These are phyloP conservation scores for Protomyces macrosporus DNA, from an alignment of 1,139 yeast genomes.

Conservation along the genomic window DNA sequence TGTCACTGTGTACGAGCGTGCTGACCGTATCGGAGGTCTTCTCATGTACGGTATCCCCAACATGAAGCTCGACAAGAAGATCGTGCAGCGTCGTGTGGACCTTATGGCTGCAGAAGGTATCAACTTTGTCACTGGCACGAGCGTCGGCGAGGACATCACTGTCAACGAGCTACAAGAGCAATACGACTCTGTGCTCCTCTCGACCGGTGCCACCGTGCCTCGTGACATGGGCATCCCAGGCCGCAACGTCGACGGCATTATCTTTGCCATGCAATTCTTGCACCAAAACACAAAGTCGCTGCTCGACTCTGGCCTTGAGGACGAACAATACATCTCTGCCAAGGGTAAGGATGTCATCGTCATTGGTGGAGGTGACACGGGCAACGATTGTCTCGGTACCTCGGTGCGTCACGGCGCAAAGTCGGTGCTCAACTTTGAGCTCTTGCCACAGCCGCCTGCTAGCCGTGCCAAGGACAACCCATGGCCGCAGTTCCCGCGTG, in stretches of 20 bases:
- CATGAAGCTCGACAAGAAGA: constrained; percentile 91
- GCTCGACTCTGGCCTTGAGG: constrained; percentile 73
- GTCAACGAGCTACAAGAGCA: constrained; percentile 58
- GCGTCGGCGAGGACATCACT: constrained; percentile 68
- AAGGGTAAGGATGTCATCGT: constrained; percentile 89
- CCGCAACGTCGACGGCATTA: constrained; percentile 81
- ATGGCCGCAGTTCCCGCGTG: constrained; percentile 99
- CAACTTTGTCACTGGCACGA: constrained; percentile 65
- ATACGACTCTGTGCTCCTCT: constrained; percentile 79
- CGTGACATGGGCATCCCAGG: constrained; percentile 93
- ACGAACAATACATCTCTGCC: constrained; percentile 50
- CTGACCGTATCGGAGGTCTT: constrained; percentile 94
- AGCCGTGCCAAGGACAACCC: constrained; percentile 91
- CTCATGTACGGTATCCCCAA: constrained; percentile 99
- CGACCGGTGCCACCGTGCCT: constrained; percentile 96
- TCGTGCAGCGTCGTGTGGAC: constrained; percentile 90
- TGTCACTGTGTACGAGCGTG: constrained; percentile 87
- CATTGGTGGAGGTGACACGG: constrained; percentile 99
- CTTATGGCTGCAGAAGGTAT: constrained; percentile 87
- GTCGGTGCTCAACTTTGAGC: constrained; percentile 90
- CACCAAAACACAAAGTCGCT: constrained; percentile 86
- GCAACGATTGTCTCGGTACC: constrained; percentile 98
- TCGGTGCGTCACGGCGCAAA: constrained; percentile 96
- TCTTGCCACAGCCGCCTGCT: constrained; percentile 85
- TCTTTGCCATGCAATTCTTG: constrained; percentile 90